phyloP scores from a whole-genome alignment of 2,329 filamentous ascomycete genomes.

The Bertia moriformis region DNA sequence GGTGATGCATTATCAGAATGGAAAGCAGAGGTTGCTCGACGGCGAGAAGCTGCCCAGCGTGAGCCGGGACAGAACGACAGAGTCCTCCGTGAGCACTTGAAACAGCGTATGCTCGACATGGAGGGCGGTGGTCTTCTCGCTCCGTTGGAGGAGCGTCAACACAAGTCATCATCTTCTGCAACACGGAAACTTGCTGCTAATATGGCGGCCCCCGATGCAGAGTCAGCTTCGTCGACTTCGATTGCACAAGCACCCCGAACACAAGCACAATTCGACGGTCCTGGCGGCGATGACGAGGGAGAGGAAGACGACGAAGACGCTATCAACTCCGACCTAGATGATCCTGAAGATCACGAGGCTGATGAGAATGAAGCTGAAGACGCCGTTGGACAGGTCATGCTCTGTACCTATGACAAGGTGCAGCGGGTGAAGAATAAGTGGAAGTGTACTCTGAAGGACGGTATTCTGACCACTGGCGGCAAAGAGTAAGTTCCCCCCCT shows the following conservation, averaged over 20 bases:
- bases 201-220: neutral
- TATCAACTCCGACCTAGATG: constrained; percentile 96
- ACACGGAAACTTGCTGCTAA: neutral
- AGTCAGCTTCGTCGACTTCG: neutral
- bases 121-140: constrained; percentile 28
- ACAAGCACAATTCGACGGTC: constrained; percentile 27
- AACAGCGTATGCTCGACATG: constrained; percentile 20
- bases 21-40: constrained; percentile 23
- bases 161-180: constrained; percentile 4
- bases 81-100: constrained; percentile 23
- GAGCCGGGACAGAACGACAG: constrained; percentile 12
- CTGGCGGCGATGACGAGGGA: constrained; percentile 43
- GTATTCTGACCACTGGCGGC: constrained; percentile 80
- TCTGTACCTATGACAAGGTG: constrained; percentile 98
- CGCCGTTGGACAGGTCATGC: constrained; percentile 74
- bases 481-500: constrained; percentile 51
- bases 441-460: constrained; percentile 98
- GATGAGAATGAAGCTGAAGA: constrained; percentile 84
- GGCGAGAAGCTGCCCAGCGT: constrained; percentile 7
- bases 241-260: neutral
- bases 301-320: constrained; percentile 71
- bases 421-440: constrained; percentile 98
- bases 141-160: constrained; percentile 20
- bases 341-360: constrained; percentile 71
- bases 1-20: constrained; percentile 29